Evolutionary conservation across 1,284 basidiomycete genomes (phyloP).

Genomic region (Butyriboletus appendiculatus): DNA sequence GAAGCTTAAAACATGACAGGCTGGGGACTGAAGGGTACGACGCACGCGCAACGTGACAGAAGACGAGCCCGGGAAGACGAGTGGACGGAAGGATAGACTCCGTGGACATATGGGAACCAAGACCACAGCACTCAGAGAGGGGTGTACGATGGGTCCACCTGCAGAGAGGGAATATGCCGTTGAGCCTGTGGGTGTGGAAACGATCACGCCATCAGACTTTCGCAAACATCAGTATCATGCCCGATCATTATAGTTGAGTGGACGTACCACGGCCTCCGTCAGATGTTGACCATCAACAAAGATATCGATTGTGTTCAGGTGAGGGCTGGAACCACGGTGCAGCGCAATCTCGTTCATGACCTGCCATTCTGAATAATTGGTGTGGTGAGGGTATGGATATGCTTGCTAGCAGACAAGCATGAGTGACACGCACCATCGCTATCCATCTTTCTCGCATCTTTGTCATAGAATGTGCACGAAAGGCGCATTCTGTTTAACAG

Average conservation of each 20-base stretch:
- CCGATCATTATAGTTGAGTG: constrained; percentile 7
- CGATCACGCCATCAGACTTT: constrained; percentile 92
- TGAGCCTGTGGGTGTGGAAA: constrained; percentile 95
- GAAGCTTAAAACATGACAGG: neutral
- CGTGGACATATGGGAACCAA: constrained; percentile 95
- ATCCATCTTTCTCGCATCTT: constrained; percentile 58
- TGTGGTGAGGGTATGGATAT: constrained; percentile 1
- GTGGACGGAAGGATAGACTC: constrained; percentile 89
- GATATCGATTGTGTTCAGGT: constrained; percentile 92
- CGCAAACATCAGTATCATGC: constrained; percentile 13
- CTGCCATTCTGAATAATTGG: constrained; percentile 73
- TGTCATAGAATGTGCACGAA: constrained; percentile 75
- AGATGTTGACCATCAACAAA: constrained; percentile 96
- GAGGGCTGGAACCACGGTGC: constrained; percentile 89
- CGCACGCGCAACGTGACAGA: constrained; percentile 80
- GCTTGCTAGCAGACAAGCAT: neutral
- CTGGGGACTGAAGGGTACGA: constrained; percentile 4
- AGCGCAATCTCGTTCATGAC: constrained; percentile 98
- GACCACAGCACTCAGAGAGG: constrained; percentile 86
- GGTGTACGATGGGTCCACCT: constrained; percentile 96
- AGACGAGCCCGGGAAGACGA: constrained; percentile 87
- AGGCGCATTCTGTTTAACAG: constrained; percentile 88
- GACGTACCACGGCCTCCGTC: constrained; percentile 90
- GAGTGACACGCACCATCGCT: constrained; percentile 50
- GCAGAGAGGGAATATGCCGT: constrained; percentile 97